Base-by-base conservation (phyloP, 495 filamentous ascomycete genomes). In the Letharia lupina region DNA sequence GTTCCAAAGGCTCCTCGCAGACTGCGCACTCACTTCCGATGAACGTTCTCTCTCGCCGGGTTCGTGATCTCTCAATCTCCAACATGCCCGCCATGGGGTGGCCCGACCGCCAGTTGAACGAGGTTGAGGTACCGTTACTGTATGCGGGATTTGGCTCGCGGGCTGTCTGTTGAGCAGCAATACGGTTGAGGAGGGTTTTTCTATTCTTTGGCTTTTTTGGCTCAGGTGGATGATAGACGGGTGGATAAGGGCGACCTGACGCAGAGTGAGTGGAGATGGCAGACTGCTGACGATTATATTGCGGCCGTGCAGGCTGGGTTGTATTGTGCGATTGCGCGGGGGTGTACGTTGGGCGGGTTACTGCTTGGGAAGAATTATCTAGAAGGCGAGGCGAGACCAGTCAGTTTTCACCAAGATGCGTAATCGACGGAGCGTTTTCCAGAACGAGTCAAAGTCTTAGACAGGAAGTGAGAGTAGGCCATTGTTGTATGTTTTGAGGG, bases 1-100 rank as follows among this genome's bases (percentile, higher is more conserved):
- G 94, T 73, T 99, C 94, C 68, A 99, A 77, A 12, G 93, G 95
- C 74, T 99, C 94, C 73, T 99, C 94, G 75, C 94, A 99, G 16
- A 97, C 92, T 59, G 93, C 91, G 76, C 94, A 99, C 77, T 93
- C 89, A 73, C 85, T 91, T 58, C 94, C 94, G 57, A 98, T 87
- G 74, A 96, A 99, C 1, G 95, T 99, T 73, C 94, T 84, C 76
- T 97, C 95, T 67, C 93, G 82, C 75, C 95, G 85, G 65, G 87
- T 88, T 39, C 91, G 86, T 67, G 84, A 86, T 69, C 91, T 84
- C 71, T 97, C 92, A 33, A 90, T 79, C 71, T 90, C 87, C 74
- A 90, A 80, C 73, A 87, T 84, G 73, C 86, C 90, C 68, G 91
- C 86, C 80, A 86, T 91, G 70, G 80, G 78, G 70, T 79, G 78